Evolutionary conservation across 306 rosid genomes (phyloP), one percentile per base, ranked within the genome.

Genomic region (Fragaria nilgerrensis): DNA sequence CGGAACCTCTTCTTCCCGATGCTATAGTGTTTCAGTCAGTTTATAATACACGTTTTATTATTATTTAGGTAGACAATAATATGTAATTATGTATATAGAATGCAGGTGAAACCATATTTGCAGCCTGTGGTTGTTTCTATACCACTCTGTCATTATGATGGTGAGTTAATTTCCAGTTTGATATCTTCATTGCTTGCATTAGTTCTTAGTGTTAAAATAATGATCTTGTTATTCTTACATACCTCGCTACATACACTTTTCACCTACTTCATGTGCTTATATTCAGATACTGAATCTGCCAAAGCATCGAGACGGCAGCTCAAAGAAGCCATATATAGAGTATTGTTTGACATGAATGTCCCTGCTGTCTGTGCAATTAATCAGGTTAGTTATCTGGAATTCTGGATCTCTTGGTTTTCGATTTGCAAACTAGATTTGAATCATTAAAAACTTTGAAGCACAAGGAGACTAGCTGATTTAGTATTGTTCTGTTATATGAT

Each of bases 321-420:
- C 76, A 92, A 89, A 87, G 92, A 94, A 66, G 86, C 95, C 71
- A 87, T 92, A n/a, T 79, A 84, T 75, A 52, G 87, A 64, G 90
- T 88, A 73, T 75, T 94, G 68, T 94, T 92, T 78, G 93, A 89
- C 84, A 84, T 94, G 95, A 85, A 92, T 75, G 98, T 90, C 79
- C 96, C 98, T 44, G 87, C 90, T 80, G 91, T 92, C 80, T 92
- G 97, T 85, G 95, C 96, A 63, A 84, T 94, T 78, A 92, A 86
- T 86, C 98, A 94, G 95, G 98, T 92, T 78, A 34, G 25, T 74
- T 74, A 49, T 79, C 67, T 39, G 5, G 20, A 32, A 34, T 23
- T 34, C 69, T 64, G 5, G 20, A 32, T 64, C 45, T 34, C 69
- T 64, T 34, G 22, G 13, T 67, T 67, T 41, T 7, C 4, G 16